Base-by-base conservation (phyloP, 2,329 filamentous ascomycete species). In the Hirsutella minnesotensis region DNA sequence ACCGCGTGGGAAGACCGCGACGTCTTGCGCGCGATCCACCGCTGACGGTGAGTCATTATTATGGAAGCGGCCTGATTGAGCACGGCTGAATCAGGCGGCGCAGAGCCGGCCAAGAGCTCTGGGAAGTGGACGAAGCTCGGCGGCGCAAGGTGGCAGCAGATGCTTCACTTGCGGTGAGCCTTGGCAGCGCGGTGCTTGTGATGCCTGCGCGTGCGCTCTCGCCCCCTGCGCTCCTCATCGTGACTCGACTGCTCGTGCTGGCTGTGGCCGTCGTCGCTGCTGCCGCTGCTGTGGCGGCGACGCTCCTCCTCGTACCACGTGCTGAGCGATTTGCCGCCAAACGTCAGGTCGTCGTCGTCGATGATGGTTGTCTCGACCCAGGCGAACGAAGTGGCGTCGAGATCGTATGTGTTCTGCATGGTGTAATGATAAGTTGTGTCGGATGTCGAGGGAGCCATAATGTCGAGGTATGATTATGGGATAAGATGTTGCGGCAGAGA, bases 331-430 rank as follows among this genome's bases (percentile, higher is more conserved):
- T 78, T 79, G 51, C 75, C 75, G 44, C 73, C 73, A 51, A 78
- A 79, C 56, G 68, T 77, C 31, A 79, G 63, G 49, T 79, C 75
- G 44, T 77, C 73, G 53, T 79, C 75, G 44, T 79, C 73, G 51
- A 79, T 79, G 46, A 73, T 63, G 39, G 70, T 77, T 29, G 70
- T 67, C 42, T 70, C 65, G 48, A 73, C 67, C 73, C 73, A 77
- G 38, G 59, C 47, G 46, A 61, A 56, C 35, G 58, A 53, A 35
- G 56, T 52, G 29, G 60, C 44, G 47, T 64, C 59, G 44, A 60
- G 49, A 35, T 56, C 49, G 49, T 53, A 52, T 15, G 57, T 47
- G 44, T 63, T 56, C 44, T 60, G 59, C n/a, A 61, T 51, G 38
- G 58, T 48, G 48, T 54, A 59, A 52, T 55, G 9, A 18, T 35